phyloP scores from a whole-genome alignment of 345 rosid genomes.

The Gossypium sturtianum region DNA sequence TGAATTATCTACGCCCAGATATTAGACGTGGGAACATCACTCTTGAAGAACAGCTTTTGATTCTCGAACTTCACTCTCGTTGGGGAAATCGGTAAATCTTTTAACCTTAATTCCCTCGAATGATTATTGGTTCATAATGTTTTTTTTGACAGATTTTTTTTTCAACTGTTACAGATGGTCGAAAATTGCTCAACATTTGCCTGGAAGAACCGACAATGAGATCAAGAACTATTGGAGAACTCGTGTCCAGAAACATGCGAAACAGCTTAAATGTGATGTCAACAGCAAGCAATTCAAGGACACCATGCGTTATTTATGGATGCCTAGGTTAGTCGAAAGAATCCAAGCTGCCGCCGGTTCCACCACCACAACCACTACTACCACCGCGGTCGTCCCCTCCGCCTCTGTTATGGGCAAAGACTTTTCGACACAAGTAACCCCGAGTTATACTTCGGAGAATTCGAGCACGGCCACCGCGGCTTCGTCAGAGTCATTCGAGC shows the following conservation, averaged over 20 bases:
- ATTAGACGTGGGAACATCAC: conserved; percentile 93
- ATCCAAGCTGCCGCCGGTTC: conserved; percentile 58
- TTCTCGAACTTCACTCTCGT: conserved; percentile 88
- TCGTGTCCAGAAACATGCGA: conserved; percentile 88
- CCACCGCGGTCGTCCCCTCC: not conserved
- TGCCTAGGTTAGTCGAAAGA: conserved; percentile 84
- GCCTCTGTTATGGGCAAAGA: conserved; percentile 9
- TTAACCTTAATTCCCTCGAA: not conserved
- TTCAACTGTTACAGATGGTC: conserved; percentile 52
- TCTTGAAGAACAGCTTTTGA: conserved; percentile 84
- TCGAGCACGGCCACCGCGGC: conserved; percentile 48
- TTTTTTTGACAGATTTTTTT: not conserved
- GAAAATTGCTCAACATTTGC: conserved; percentile 81
- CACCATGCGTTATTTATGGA: conserved; percentile 71
- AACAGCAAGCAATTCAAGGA: conserved; percentile 88
- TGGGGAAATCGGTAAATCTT: conserved; percentile 82
- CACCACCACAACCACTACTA: conserved; percentile 8
- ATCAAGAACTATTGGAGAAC: conserved; percentile 98
- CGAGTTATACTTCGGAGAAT: conserved; percentile 48
- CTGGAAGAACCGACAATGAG: conserved; percentile 94
- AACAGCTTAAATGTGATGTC: conserved; percentile 76
- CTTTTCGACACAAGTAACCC: conserved; percentile 10
- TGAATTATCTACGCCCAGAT: conserved; percentile 88
- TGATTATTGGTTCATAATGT: not conserved
- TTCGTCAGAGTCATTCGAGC: conserved; percentile 55